Evolutionary conservation across 306 rosid species (phyloP), one percentile per base, ranked within the genome.

Genomic region (Rosa persica): DNA sequence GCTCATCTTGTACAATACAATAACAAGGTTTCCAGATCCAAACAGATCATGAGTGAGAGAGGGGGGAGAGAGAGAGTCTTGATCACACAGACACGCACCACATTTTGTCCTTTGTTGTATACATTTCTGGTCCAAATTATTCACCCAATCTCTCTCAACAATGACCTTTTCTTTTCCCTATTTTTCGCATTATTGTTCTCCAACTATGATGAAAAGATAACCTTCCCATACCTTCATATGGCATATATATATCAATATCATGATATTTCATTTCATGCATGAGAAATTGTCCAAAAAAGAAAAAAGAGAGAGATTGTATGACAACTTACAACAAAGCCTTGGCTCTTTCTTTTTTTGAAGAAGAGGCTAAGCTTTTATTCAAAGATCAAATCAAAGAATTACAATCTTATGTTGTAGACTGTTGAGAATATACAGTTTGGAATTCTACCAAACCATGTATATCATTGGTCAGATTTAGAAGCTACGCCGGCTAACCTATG

Each of bases 111-210:
- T 3, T 78, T 79, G 10, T 36, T 46, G n/a, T 38, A 60, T 38
- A 34, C 77, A 42, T 72, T 72, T 79, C 23, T 79, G 65, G 82
- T 79, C 82, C 82, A 79, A 58, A 60, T 71, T 42, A 74, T 80
- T 80, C 46, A 8, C 60, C 40, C 69, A 65, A 12, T 23, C 72
- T 6, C 48, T 20, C 19, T 57, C 43, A 40, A 36, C 44, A 27
- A 48, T 74, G 74, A 51, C 78, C 44, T 72, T 72, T 51, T 51
- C 62, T 25, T 72, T 20, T 19, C 38, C 44, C 60, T 51, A 19
- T 34, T 34, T 80, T 66, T 52, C 25, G 9, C 48, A 25, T 44
- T 19, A n/a, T 43, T 74, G 51, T 15, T 27, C 12, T 23, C 62
- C 19, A 16, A 23, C 22, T 71, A 19, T 19, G 72, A 47, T 7